phyloP scores from a whole-genome alignment of 2,329 filamentous ascomycete species.

The Ilyonectria sp. region DNA sequence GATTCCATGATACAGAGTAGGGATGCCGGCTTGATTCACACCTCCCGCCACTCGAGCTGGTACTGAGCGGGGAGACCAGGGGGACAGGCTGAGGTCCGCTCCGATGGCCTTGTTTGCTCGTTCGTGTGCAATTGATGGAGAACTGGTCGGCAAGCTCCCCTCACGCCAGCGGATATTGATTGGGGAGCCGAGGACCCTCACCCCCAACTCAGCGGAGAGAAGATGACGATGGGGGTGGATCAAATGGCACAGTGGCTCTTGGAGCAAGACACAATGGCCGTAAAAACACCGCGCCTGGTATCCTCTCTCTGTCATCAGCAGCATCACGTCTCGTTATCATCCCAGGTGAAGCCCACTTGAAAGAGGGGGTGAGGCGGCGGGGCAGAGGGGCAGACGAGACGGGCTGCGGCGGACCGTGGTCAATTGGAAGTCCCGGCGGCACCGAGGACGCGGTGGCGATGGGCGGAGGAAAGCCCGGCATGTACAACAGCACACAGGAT shows the following conservation, averaged over 20 bases:
- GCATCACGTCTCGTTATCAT: constrained; percentile 22
- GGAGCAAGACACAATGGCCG: neutral
- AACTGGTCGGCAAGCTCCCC: neutral
- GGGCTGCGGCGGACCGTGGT: constrained; percentile 29
- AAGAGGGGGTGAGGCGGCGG: constrained; percentile 30
- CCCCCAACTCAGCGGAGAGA: neutral
- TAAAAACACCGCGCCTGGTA: neutral
- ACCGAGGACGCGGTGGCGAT: constrained; percentile 32
- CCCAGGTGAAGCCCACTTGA: constrained; percentile 24
- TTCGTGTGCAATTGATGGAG: constrained; percentile 1
- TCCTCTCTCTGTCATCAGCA: constrained; percentile 12
- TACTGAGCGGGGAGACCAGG: neutral
- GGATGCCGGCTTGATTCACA: constrained; percentile 9
- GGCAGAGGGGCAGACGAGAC: constrained; percentile 34
- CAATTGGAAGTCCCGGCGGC: constrained; percentile 30
- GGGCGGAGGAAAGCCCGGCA: constrained; percentile 11
- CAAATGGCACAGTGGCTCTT: constrained; percentile 11
- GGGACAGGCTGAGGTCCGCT: neutral
- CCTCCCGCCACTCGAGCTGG: neutral
- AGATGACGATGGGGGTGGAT: constrained; percentile 14
- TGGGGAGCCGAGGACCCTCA: constrained; percentile 11
- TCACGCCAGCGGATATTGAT: constrained; percentile 1
- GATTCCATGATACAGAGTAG: constrained; percentile 5
- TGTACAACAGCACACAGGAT: constrained; percentile 15
- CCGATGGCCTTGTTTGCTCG: constrained; percentile 2